Percentiles rank a stretch among this genome's conserved stretches.
These are phyloP conservation scores for Diaporthe vaccinii DNA, from an alignment of 2,329 filamentous ascomycete genomes.

Conservation along the genomic window DNA sequence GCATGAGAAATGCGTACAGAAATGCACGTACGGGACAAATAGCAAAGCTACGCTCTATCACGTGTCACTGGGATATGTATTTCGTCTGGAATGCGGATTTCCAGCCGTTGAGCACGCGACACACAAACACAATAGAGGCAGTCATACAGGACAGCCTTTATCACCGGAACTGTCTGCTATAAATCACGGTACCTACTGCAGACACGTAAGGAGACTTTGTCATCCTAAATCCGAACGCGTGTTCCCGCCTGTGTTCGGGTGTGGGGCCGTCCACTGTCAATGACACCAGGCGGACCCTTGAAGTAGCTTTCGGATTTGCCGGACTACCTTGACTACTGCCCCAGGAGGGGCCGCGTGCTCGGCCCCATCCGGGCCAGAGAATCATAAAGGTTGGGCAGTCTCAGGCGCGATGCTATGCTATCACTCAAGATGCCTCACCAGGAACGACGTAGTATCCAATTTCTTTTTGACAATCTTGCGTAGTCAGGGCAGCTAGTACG, in stretches of 20 bases:
- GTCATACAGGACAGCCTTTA: background rate
- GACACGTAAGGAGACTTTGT: no score
- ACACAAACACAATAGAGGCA: background rate
- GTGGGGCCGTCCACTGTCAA: slow-evolving; percentile 19
- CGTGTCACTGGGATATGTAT: background rate
- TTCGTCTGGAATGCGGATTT: background rate
- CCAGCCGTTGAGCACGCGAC: background rate
- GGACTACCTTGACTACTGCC: slow-evolving; percentile 1
- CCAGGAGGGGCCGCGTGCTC: slow-evolving; percentile 20
- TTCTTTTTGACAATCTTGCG: background rate
- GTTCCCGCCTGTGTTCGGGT: background rate
- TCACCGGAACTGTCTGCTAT: background rate
- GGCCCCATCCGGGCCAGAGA: slow-evolving; percentile 11
- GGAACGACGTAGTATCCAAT: background rate
- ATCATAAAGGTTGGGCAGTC: background rate
- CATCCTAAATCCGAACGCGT: slow-evolving; percentile 1
- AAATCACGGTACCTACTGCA: background rate
- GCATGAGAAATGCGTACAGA: background rate
- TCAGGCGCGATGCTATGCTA: background rate
- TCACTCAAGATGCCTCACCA: background rate
- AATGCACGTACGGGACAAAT: background rate
- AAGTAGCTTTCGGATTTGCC: slow-evolving; percentile 27
- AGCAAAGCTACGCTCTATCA: background rate
- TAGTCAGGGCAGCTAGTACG: background rate
- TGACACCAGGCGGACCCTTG: slow-evolving; percentile 10